These are phyloP conservation scores for Talaromyces atroroseus DNA, from an alignment of 2,329 filamentous ascomycete species.

Conservation along the genomic window DNA sequence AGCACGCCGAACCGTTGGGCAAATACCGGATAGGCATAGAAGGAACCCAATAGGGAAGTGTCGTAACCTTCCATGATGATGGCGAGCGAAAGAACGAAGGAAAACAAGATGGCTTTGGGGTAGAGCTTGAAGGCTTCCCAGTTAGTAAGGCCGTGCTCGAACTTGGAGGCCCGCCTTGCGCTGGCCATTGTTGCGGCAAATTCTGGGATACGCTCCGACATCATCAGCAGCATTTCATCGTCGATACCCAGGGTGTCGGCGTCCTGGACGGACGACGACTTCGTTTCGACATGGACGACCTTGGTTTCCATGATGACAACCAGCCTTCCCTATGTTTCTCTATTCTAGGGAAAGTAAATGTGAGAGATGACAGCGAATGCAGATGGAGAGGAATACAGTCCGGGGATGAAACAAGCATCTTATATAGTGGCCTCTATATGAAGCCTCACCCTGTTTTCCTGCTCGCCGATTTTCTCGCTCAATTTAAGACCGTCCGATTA, in stretches of 20 bases:
- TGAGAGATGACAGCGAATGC: not conserved
- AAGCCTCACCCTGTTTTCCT: not conserved
- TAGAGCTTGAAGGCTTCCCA: slow-evolving; percentile 18
- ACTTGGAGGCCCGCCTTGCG: slow-evolving; percentile 3
- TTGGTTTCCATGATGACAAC: slow-evolving; percentile 1
- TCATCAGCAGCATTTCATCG: slow-evolving; percentile 20
- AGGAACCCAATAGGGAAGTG: slow-evolving; percentile 45
- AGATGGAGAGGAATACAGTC: not conserved
- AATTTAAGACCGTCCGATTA: too few relatives aligned
- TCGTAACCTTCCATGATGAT: slow-evolving; percentile 53
- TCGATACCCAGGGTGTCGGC: slow-evolving; percentile 25
- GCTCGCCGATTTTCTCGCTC: slow-evolving; percentile 6
- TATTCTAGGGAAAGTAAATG: not conserved
- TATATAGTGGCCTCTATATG: not conserved
- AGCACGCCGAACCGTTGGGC: slow-evolving; percentile 32
- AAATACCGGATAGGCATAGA: slow-evolving; percentile 46
- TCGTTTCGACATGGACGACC: slow-evolving; percentile 7
- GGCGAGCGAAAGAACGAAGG: slow-evolving; percentile 39
- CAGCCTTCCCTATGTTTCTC: not conserved
- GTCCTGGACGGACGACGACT: slow-evolving; percentile 15
- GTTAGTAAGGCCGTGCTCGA: slow-evolving; percentile 18
- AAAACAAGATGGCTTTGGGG: slow-evolving; percentile 28
- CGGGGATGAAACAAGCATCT: not conserved
- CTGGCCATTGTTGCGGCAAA: slow-evolving; percentile 5
- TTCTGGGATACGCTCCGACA: slow-evolving; percentile 32